Conservation (phyloP, 257 asterid species). For the Solanum tacnaense region DNA sequence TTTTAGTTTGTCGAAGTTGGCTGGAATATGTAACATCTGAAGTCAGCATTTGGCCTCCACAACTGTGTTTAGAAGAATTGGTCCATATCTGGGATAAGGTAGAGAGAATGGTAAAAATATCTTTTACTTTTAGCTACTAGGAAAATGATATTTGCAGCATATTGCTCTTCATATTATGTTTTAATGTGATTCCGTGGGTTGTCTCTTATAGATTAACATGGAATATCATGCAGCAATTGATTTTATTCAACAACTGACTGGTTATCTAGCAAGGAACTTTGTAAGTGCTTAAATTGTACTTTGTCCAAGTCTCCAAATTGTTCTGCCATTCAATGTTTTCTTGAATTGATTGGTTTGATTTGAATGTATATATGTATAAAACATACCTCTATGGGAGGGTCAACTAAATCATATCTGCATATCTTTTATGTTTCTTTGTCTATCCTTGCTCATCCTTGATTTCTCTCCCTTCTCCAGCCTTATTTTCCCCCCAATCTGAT, state of each 20-base stretch:
- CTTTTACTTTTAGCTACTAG: not conserved
- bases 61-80: slow-evolving; percentile 38
- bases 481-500: not conserved
- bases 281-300: slow-evolving; percentile 42
- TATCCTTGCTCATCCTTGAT: not conserved
- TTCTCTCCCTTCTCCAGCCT: not conserved
- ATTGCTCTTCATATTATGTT: not conserved
- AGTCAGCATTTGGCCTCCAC: slow-evolving; percentile 26
- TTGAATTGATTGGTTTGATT: not conserved
- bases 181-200: slow-evolving; percentile 20
- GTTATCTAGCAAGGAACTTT: slow-evolving; percentile 71
- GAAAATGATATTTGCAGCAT: not conserved
- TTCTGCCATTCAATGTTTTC: not conserved
- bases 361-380: not conserved
- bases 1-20: slow-evolving; percentile 55
- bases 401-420: not conserved
- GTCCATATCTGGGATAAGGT: slow-evolving; percentile 57
- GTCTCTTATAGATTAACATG: slow-evolving; percentile 60
- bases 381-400: not conserved
- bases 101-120: slow-evolving; percentile 49
- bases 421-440: not conserved
- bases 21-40: slow-evolving; percentile 42
- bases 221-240: slow-evolving; percentile 72
- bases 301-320: not conserved
- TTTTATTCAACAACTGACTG: slow-evolving; percentile 33